A percentile compares a stretch with the other conserved stretches of the same genome.
phyloP scores from a whole-genome alignment of 768 basidiomycete genomes.

The Guyanaporus albipodus region DNA sequence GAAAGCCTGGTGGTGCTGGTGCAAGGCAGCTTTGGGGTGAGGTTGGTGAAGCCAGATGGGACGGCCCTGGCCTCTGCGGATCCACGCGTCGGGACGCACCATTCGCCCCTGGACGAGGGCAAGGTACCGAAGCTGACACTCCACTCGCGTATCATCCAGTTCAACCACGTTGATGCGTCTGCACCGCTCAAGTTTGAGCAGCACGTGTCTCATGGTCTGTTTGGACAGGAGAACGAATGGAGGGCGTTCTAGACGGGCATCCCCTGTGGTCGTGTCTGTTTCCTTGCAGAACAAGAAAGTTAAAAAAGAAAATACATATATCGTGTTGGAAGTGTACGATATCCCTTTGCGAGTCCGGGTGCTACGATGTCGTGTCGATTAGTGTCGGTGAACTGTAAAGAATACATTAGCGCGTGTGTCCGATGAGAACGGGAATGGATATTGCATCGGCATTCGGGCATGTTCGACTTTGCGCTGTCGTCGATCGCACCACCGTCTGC shows the following conservation, averaged over 20 bases:
- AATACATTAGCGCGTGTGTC: no score
- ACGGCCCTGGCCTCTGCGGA: constrained; percentile 6
- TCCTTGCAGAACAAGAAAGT: no score
- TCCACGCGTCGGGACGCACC: background rate
- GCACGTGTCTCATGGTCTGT: background rate
- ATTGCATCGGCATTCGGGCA: no score
- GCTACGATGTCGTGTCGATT: no score
- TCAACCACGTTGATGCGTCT: background rate
- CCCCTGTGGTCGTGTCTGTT: no score
- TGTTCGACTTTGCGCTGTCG: no score
- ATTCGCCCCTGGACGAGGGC: background rate
- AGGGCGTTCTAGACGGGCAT: background rate
- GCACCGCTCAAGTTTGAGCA: background rate
- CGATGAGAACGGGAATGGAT: no score
- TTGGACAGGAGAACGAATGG: background rate
- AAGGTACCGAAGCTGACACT: constrained; percentile 11
- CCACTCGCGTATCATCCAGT: constrained; percentile 5
- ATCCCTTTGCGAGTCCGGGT: no score
- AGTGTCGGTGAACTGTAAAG: no score
- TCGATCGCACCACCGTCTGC: no score
- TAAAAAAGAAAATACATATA: no score
- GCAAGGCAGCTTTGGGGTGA: constrained; percentile 7
- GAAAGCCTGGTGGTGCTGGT: background rate
- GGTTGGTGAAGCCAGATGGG: constrained; percentile 13
- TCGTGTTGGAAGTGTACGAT: no score